phyloP scores from a whole-genome alignment of 805 yeast species.

The Candida andamanensis region DNA sequence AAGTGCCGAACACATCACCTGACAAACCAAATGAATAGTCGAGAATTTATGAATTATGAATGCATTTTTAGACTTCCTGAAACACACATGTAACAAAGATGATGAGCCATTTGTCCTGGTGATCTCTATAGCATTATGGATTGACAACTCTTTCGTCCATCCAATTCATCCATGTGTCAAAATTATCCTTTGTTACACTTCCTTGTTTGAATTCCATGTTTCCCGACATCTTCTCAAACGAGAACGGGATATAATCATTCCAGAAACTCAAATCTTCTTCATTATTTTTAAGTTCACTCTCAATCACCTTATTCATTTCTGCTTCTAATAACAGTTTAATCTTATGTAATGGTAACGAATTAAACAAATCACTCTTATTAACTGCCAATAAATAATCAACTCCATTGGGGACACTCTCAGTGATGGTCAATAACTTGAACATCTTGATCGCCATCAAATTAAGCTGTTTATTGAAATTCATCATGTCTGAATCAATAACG shows the following conservation, averaged over 20 bases:
- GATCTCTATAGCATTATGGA: slow-evolving; percentile 8
- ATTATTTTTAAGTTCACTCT: slow-evolving; percentile 43
- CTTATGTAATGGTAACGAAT: slow-evolving; percentile 65
- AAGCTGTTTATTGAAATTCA: slow-evolving; percentile 34
- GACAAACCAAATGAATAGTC: too few relatives aligned
- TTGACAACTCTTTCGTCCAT: slow-evolving; percentile 69
- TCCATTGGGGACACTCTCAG: slow-evolving; percentile 66
- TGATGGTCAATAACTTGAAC: slow-evolving; percentile 51
- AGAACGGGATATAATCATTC: slow-evolving; percentile 41
- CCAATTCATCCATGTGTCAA: slow-evolving; percentile 71
- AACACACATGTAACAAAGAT: too few relatives aligned
- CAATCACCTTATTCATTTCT: slow-evolving; percentile 55
- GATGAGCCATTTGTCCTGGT: too few relatives aligned
- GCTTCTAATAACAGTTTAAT: slow-evolving; percentile 55
- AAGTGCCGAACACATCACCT: slow-evolving; percentile 14
- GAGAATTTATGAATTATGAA: too few relatives aligned
- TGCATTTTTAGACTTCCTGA: too few relatives aligned
- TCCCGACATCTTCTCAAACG: slow-evolving; percentile 67
- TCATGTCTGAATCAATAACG: slow-evolving; percentile 67
- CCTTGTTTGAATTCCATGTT: slow-evolving; percentile 69
- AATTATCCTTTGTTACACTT: slow-evolving; percentile 54
- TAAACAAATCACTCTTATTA: slow-evolving; percentile 82
- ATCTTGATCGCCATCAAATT: slow-evolving; percentile 51
- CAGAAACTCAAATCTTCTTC: slow-evolving; percentile 35
- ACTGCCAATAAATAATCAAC: slow-evolving; percentile 73